Base-by-base conservation (phyloP, 768 basidiomycete species). In the Tulasnella calospora region DNA sequence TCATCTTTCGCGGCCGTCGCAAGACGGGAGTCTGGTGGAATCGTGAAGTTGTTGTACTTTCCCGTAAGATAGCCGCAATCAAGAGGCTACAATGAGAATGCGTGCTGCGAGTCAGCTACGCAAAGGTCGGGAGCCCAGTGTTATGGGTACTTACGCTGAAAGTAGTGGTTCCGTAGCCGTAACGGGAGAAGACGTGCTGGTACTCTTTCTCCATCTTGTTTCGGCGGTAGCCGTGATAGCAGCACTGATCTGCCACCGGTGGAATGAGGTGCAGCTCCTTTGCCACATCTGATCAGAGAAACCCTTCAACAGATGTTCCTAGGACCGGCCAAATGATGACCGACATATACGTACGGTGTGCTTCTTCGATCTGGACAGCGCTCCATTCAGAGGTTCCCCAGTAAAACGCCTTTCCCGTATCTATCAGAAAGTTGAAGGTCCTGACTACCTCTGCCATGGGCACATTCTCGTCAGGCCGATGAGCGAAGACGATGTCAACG, bases 361-460 rank as follows among this genome's bases (percentile, higher is more conserved):
- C 91, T 82, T 91, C 91, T 83, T 90, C 89, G 80, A 92, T 91
- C 77, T 92, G 88, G 38, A 85, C 84, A 5, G 92, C 90, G 74
- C 86, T 88, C 93, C 94, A 95, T 83, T 94, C 93, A 15, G 90
- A 92, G 0, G 92, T 93, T 35, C 86, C 92, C 91, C 92, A 92
- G 82, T 91, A 91, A 83, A 88, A 89, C 46, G 84, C 82, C 81
- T 84, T 91, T 82, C 92, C 92, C 80, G 89, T 85, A 73, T 92
- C 89, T 80, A 94, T 92, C 40, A 93, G 87, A 81, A 86, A 90
- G 85, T 92, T 93, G 87, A 95, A 94, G 0, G 92, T 92, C 67
- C 93, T 88, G 70, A 95, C 93, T 73, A 90, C 86, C 83, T 95
- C 94, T 83, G 94, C 83, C 82, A 80, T 75, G 78, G 84, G 38